Conservation (phyloP, 139 green algal species). For the Chlamydomonas sp. region DNA sequence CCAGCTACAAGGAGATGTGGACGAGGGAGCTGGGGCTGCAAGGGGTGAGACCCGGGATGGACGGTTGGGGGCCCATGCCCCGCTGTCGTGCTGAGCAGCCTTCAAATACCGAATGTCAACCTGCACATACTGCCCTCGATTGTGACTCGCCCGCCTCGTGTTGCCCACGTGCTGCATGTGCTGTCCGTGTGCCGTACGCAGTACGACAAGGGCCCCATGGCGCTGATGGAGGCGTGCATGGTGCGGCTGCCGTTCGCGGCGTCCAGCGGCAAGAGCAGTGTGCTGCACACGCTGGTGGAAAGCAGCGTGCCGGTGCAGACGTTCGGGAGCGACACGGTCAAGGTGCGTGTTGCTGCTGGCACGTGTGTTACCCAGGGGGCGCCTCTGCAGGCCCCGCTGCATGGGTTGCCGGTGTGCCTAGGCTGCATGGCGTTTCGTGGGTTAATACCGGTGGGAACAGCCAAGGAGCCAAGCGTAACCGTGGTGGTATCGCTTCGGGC, state of each 20-base stretch:
- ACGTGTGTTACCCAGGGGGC: too few species aligned
- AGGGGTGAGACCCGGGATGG: conserved; percentile 1
- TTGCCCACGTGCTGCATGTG: too few species aligned
- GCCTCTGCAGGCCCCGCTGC: not conserved
- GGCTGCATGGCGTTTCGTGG: too few species aligned
- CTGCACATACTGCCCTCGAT: too few species aligned
- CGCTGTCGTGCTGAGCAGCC: too few species aligned
- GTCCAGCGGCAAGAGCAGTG: conserved; percentile 16
- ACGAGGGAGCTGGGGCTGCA: conserved; percentile 28
- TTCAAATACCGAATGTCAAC: too few species aligned
- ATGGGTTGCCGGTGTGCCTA: not conserved
- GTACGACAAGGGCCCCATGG: conserved; percentile 37
- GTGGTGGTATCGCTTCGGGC: too few species aligned
- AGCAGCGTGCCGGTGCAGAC: conserved; percentile 48
- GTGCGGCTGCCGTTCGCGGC: conserved; percentile 51
- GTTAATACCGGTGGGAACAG: too few species aligned
- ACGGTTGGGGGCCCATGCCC: too few species aligned
- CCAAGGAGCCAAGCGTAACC: too few species aligned
- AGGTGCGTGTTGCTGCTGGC: not conserved
- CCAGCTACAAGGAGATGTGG: conserved; percentile 56
- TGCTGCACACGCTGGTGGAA: conserved; percentile 52
- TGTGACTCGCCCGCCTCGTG: too few species aligned
- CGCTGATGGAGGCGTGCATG: conserved; percentile 59
- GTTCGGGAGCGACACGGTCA: conserved; percentile 44
- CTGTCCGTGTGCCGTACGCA: not conserved